A percentile compares a stretch with the other conserved stretches of the same genome.
Conservation (phyloP, 495 filamentous ascomycete genomes). For the Lasiosphaeria ovina region DNA sequence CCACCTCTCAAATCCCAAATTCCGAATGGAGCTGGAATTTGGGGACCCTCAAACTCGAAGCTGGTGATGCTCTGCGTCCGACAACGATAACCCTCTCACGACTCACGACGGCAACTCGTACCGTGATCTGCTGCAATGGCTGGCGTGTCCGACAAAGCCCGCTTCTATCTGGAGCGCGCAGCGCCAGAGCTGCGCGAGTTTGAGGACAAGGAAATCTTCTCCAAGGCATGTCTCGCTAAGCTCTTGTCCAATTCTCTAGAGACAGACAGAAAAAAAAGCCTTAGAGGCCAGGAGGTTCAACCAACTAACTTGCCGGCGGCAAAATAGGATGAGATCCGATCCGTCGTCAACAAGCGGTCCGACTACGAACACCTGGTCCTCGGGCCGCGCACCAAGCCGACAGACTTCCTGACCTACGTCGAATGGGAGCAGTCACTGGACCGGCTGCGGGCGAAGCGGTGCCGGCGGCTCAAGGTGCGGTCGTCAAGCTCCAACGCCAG, state of each 20-base stretch:
- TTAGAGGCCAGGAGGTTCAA: not conserved
- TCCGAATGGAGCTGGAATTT: not conserved
- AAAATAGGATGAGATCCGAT: conserved; percentile 74
- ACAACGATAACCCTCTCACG: conserved; percentile 1
- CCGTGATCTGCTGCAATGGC: conserved; percentile 56
- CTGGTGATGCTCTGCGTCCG: not conserved
- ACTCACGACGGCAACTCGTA: not conserved
- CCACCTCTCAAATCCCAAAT: conserved; percentile 5
- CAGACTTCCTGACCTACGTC: conserved; percentile 82
- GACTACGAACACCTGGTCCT: conserved; percentile 91
- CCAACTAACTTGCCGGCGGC: not conserved
- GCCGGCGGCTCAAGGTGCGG: conserved; percentile 74
- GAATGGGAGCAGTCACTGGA: conserved; percentile 92
- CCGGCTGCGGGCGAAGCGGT: conserved; percentile 72
- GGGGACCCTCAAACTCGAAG: not conserved
- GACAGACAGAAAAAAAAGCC: not conserved
- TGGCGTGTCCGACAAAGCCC: conserved; percentile 83
- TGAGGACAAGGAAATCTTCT: conserved; percentile 84
- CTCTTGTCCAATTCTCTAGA: not conserved
- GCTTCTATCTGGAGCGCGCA: conserved; percentile 87
- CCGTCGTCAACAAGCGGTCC: conserved; percentile 83
- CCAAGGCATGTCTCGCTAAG: conserved; percentile 51
- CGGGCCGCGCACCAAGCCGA: conserved; percentile 67
- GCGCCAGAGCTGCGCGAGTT: conserved; percentile 89
- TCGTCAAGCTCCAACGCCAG: conserved; percentile 58